Evolutionary conservation across 1,139 yeast genomes (phyloP), one percentile per base, ranked within the genome.

Genomic region (Saccharomyces pastorianus): DNA sequence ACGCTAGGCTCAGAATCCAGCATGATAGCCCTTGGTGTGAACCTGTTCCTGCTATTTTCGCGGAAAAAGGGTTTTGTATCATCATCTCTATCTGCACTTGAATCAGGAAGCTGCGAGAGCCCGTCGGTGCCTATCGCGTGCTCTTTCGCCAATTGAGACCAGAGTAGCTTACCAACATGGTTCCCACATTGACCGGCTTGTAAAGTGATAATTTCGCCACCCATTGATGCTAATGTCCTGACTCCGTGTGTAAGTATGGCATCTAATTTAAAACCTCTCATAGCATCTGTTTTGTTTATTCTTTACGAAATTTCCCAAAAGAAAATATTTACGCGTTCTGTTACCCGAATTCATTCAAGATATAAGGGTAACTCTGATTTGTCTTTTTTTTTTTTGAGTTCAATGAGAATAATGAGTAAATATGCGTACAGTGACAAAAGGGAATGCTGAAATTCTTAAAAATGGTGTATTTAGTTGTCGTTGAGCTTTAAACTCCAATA

Each of bases 1-100:
- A 91, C 97, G 17, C 96, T 81, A 0, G 99, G 98, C 68, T 93
- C 99, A 59, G 91, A 73, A 69, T 93, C 99, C 6, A 93, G 74
- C 59, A 93, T 74, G 4, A 95, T 69, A 0, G 97, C 86, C 56
- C 98, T 77, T 2, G 99, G 99, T 0, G 96, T 88, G 66, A 85
- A 93, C 55, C 87, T 73, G 56, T 83, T 82, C 56, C 85, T 84
- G 63, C 85, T 95, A 41, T 86, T 83, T 56, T 83, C 77, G 52
- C 86, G 87, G 74, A 90, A 95, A 69, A 91, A 93, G 23, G 88
- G 81, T 59, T 86, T 91, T 2, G 96, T 85, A 53, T 89, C 80
- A 67, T 88, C 96, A 32, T 83, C 83, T 53, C 84, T 73, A 38
- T 74, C 74, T 2, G 61, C 61, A 11, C 59, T 63, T 5, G 61